These are phyloP conservation scores for Ramaria sp. DNA, from an alignment of 768 basidiomycete species.

Conservation along the genomic window DNA sequence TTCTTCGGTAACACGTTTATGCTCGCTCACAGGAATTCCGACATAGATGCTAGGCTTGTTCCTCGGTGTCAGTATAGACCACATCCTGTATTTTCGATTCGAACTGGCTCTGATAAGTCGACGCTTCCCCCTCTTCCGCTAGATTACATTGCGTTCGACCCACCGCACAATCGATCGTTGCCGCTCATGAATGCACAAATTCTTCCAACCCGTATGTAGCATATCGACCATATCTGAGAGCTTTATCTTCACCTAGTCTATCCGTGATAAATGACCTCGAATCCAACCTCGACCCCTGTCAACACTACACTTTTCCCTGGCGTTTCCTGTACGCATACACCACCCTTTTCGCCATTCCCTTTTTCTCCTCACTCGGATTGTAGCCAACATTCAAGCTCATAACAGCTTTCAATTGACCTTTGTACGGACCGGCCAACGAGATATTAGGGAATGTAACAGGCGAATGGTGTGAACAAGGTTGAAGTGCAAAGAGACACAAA, in stretches of 20 bases:
- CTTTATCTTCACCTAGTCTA: neutral
- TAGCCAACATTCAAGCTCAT: constrained; percentile 22
- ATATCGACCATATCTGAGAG: neutral
- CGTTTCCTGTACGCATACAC: neutral
- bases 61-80: constrained; percentile 16
- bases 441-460: constrained; percentile 21
- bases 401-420: constrained; percentile 31
- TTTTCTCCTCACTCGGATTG: neutral
- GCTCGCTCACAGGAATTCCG: neutral
- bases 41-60: constrained; percentile 16
- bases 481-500: constrained; percentile 22
- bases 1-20: neutral
- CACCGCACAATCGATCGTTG: constrained; percentile 23
- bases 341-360: neutral
- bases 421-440: constrained; percentile 25
- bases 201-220: constrained; percentile 18
- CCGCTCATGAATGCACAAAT: constrained; percentile 33
- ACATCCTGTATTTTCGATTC: neutral
- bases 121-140: neutral
- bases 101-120: neutral
- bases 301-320: constrained; percentile 7
- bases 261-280: constrained; percentile 26
- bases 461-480: constrained; percentile 21
- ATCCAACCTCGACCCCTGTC: constrained; percentile 14
- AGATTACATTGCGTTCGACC: constrained; percentile 28